These are phyloP conservation scores for Sclerotiophoma versabilis DNA, from an alignment of 2,329 filamentous ascomycete genomes.

Conservation along the genomic window DNA sequence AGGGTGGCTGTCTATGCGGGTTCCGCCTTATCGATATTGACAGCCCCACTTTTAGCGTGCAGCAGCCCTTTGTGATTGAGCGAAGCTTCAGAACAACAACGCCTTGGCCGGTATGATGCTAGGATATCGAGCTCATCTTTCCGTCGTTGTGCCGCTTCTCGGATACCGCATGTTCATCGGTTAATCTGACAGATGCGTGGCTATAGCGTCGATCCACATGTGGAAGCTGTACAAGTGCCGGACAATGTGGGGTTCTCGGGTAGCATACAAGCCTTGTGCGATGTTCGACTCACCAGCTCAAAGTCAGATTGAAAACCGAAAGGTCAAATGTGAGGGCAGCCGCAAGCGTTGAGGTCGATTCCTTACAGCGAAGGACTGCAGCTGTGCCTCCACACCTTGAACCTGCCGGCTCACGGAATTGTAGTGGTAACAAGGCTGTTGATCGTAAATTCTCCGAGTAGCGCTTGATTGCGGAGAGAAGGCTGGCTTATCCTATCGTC, in stretches of 20 bases:
- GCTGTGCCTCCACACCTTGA: neutral
- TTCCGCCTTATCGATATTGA: slow-evolving; percentile 8
- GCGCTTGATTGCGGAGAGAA: neutral
- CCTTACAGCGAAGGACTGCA: too few relatives aligned
- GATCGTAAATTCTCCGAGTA: slow-evolving; percentile 4
- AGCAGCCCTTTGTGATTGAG: neutral
- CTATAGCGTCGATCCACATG: neutral
- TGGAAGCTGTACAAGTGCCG: neutral
- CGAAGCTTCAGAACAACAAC: neutral
- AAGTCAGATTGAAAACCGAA: too few relatives aligned
- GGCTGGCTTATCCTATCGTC: slow-evolving; percentile 6
- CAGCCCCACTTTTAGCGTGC: neutral
- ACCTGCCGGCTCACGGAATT: neutral
- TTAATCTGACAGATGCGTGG: neutral
- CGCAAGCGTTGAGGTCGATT: too few relatives aligned
- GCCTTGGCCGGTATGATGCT: neutral
- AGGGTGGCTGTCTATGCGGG: slow-evolving; percentile 3
- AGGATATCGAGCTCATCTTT: neutral
- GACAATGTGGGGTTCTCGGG: neutral
- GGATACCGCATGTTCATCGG: slow-evolving; percentile 2
- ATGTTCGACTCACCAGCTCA: neutral
- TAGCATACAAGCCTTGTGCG: neutral
- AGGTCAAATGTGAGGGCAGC: too few relatives aligned
- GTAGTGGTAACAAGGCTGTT: neutral
- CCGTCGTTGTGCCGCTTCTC: neutral